Evolutionary conservation across 2,329 filamentous ascomycete species (phyloP).

Genomic region (Chalaropsis thielavioides): DNA sequence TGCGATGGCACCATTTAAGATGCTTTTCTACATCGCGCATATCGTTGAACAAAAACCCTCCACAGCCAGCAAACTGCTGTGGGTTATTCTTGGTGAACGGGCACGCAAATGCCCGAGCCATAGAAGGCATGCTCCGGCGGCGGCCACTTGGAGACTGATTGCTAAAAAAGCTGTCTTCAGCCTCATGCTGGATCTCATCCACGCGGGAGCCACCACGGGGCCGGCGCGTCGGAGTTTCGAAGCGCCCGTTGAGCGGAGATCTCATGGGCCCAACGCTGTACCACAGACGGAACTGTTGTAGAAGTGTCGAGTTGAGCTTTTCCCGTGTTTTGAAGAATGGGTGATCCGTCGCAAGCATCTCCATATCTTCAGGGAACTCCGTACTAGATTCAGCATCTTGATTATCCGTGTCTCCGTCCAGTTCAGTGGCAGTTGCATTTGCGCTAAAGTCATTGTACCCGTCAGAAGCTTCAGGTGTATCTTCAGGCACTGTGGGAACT

Average conservation of each 20-base stretch:
- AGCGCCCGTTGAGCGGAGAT: neutral
- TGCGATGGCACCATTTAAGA: constrained; percentile 15
- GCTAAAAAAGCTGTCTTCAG: neutral
- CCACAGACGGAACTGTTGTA: neutral
- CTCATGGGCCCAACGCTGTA: neutral
- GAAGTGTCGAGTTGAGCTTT: neutral
- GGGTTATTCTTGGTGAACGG: constrained; percentile 13
- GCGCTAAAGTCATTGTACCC: neutral
- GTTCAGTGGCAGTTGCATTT: constrained; percentile 2
- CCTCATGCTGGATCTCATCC: neutral
- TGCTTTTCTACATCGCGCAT: constrained; percentile 8
- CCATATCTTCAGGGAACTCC: constrained; percentile 11
- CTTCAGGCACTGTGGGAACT: constrained; percentile 4
- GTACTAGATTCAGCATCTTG: neutral
- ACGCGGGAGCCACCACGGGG: constrained; percentile 11
- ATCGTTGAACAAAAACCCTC: constrained; percentile 12
- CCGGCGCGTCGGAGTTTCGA: neutral
- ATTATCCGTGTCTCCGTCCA: constrained; percentile 6
- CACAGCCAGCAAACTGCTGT: constrained; percentile 12
- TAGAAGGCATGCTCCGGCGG: constrained; percentile 5
- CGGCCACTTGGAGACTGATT: constrained; percentile 4
- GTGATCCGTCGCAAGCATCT: neutral
- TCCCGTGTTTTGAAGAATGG: constrained; percentile 6
- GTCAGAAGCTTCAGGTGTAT: neutral
- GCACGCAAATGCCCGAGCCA: constrained; percentile 9